These are phyloP conservation scores for Globisporangium camurandrum DNA, from an alignment of 352 stramenopile species.

Conservation along the genomic window DNA sequence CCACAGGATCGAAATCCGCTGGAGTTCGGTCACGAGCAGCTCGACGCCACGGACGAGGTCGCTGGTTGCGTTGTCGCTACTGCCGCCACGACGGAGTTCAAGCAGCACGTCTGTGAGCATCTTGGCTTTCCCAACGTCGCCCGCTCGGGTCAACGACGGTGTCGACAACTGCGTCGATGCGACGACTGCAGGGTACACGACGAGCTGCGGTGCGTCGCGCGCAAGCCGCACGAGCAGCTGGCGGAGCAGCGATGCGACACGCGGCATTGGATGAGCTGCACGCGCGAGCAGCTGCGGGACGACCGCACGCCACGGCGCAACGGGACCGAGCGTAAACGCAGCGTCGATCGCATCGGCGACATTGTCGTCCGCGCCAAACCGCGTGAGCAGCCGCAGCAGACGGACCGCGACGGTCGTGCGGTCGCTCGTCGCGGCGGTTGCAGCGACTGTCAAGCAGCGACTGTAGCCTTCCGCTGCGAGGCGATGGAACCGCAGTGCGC, in stretches of 20 bases:
- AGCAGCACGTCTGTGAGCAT: constrained; percentile 32
- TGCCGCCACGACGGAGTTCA: constrained; percentile 37
- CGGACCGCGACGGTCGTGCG: constrained; percentile 48
- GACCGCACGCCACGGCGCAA: constrained; percentile 53
- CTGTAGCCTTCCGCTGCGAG: constrained; percentile 37
- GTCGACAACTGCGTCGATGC: constrained; percentile 29
- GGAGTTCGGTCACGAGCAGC: constrained; percentile 60
- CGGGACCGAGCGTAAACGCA: constrained; percentile 36
- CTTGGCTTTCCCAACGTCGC: not conserved
- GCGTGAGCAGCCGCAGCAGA: constrained; percentile 57
- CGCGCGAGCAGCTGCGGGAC: constrained; percentile 71
- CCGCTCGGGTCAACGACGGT: not conserved
- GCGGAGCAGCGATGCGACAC: constrained; percentile 44
- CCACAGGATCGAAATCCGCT: constrained; percentile 76
- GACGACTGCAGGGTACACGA: constrained; percentile 75
- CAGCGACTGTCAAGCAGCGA: constrained; percentile 4
- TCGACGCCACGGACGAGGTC: constrained; percentile 48
- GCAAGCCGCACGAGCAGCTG: constrained; percentile 59
- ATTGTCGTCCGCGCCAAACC: constrained; percentile 40
- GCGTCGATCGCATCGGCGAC: constrained; percentile 32
- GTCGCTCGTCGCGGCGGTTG: constrained; percentile 8
- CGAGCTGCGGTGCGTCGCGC: constrained; percentile 41
- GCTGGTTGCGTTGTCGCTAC: constrained; percentile 20
- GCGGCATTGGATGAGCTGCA: constrained; percentile 40
- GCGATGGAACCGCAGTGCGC: constrained; percentile 26